A percentile compares a stretch with the other conserved stretches of the same genome.
Evolutionary conservation across 345 rosid genomes (phyloP).

Genomic region (Boechera retrofracta): DNA sequence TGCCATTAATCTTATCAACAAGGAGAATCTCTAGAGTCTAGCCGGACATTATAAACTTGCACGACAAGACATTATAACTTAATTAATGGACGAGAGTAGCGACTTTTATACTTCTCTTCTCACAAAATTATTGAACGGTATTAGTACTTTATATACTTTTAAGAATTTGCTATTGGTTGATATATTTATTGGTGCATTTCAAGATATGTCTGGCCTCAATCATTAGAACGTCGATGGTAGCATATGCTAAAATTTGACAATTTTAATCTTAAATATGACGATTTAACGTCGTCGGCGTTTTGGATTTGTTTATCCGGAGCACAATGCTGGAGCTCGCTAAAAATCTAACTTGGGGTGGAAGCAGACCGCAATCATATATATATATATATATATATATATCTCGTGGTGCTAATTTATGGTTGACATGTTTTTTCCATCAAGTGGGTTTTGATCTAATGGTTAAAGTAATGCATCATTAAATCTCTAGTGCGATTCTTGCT

Average conservation of each 20-base stretch:
- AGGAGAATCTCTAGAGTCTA: slow-evolving; percentile 11
- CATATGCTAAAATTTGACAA: background rate
- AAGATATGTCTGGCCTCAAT: background rate
- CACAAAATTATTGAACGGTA: background rate
- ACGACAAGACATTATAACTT: slow-evolving; percentile 34
- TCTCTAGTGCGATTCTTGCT: background rate
- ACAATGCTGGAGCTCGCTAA: background rate
- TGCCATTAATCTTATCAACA: slow-evolving; percentile 14
- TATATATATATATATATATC: too few species aligned
- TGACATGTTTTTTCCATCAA: background rate
- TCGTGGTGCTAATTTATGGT: background rate
- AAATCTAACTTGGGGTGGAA: background rate
- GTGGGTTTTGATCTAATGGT: background rate
- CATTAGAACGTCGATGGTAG: background rate
- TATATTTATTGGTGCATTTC: background rate
- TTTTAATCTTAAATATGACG: background rate
- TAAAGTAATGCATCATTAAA: background rate
- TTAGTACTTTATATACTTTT: background rate
- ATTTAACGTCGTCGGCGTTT: background rate
- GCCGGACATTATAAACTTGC: slow-evolving; percentile 17
- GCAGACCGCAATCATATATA: background rate
- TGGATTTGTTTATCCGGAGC: background rate
- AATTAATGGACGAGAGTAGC: background rate
- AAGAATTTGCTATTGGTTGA: background rate
- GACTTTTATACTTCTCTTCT: slow-evolving; percentile 23